These are phyloP conservation scores for Aspergillaceae sp. DNA, from an alignment of 2,329 filamentous ascomycete species.

Conservation along the genomic window DNA sequence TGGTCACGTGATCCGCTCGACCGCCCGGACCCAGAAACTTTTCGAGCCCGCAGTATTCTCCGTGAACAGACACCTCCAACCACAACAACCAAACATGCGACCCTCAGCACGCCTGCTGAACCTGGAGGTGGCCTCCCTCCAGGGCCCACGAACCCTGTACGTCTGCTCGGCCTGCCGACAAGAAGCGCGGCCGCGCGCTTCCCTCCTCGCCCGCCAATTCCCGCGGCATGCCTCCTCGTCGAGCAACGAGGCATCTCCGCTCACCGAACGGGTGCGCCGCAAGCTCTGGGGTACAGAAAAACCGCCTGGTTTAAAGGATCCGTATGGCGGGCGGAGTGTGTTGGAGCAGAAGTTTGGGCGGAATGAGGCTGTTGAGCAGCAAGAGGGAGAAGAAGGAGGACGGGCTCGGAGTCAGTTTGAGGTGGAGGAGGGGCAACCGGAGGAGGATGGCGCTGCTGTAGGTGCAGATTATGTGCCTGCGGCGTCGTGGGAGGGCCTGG, in stretches of 20 bases:
- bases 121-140: conserved; percentile 25
- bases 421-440: conserved; percentile 6
- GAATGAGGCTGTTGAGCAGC: conserved; percentile 8
- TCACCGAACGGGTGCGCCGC: conserved; percentile 40
- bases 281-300: conserved; percentile 45
- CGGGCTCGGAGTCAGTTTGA: conserved; percentile 7
- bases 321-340: conserved; percentile 35
- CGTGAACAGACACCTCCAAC: too few species aligned
- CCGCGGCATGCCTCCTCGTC: conserved; percentile 27
- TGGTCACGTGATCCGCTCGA: too few species aligned
- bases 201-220: conserved; percentile 23
- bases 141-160: conserved; percentile 22
- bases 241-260: conserved; percentile 13
- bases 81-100: conserved; percentile 24
- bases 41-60: too few species aligned
- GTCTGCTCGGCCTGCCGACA: conserved; percentile 35
- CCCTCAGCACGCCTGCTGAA: conserved; percentile 29
- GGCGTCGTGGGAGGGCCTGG: conserved; percentile 45
- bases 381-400: conserved; percentile 6
- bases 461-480: conserved; percentile 38
- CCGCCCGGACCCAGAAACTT: too few species aligned
- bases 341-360: conserved; percentile 21
- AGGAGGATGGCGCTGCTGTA: conserved; percentile 4
- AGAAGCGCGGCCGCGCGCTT: conserved; percentile 23
- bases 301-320: conserved; percentile 41